These are phyloP conservation scores for Colletotrichum tropicale DNA, from an alignment of 2,329 filamentous ascomycete species.

Conservation along the genomic window DNA sequence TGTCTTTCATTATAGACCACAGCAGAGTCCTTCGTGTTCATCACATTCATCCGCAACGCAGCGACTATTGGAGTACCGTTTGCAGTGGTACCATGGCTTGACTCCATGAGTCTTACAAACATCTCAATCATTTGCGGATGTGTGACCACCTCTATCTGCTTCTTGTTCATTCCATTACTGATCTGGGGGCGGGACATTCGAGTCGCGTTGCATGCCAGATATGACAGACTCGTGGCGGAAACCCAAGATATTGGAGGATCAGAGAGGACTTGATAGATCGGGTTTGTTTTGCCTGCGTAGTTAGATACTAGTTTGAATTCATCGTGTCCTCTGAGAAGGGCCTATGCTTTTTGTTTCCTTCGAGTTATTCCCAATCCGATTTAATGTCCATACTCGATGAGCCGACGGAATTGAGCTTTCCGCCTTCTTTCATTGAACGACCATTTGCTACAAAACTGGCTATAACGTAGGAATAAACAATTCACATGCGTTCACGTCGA, in stretches of 20 bases:
- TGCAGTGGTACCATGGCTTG: not conserved
- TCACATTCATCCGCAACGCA: not conserved
- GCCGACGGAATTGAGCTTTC: not conserved
- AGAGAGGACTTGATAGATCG: not conserved
- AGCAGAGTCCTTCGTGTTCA: not conserved
- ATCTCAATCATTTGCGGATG: not conserved
- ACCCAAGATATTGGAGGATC: not conserved
- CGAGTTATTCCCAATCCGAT: not conserved
- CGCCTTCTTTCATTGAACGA: too few species aligned
- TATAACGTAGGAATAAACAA: not conserved
- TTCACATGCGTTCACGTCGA: not conserved
- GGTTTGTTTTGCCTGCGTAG: accelerated
- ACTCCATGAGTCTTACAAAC: not conserved
- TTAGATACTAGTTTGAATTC: not conserved
- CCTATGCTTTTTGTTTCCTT: not conserved
- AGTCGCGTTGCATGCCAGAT: not conserved
- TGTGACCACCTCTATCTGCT: not conserved
- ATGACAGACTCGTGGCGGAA: not conserved
- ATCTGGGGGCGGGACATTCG: not conserved
- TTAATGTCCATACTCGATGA: not conserved
- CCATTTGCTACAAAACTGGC: not conserved
- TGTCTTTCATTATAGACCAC: not conserved
- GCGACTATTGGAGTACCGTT: not conserved
- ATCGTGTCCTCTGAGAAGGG: accelerated
- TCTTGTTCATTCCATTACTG: not conserved